A percentile compares a stretch with the other conserved stretches of the same genome.
Evolutionary conservation across 1,284 basidiomycete species (phyloP).

Genomic region (Baeospora myosura): DNA sequence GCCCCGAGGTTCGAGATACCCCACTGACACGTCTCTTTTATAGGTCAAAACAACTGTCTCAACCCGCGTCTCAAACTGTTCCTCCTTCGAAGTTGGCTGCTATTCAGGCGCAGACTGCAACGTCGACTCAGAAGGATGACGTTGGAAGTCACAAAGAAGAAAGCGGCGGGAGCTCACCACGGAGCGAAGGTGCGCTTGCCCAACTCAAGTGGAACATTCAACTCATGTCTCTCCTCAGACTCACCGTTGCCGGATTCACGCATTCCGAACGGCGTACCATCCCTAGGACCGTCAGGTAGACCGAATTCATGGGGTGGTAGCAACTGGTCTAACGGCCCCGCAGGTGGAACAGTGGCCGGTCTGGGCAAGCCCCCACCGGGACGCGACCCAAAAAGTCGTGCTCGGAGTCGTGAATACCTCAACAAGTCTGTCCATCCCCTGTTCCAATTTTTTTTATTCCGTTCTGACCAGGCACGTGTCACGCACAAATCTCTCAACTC

Average conservation of each 20-base stretch:
- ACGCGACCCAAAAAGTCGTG: conserved; percentile 89
- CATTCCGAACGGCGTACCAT: conserved; percentile 48
- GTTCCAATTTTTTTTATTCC: background rate
- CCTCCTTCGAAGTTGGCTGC: conserved; percentile 54
- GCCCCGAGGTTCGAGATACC: background rate
- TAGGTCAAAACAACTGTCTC: conserved; percentile 76
- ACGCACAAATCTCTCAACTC: conserved; percentile 12
- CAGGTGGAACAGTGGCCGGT: conserved; percentile 34
- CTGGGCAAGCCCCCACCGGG: conserved; percentile 68
- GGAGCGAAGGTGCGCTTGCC: conserved; percentile 61
- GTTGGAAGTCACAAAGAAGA: conserved; percentile 62
- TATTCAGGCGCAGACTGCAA: conserved; percentile 46
- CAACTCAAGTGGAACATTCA: conserved; percentile 10
- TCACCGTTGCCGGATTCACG: conserved; percentile 69
- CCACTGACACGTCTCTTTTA: conserved; percentile 25
- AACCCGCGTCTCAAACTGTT: conserved; percentile 42
- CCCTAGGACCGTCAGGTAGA: conserved; percentile 34
- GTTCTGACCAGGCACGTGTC: conserved; percentile 3
- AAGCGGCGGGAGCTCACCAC: conserved; percentile 71
- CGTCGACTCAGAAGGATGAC: conserved; percentile 59
- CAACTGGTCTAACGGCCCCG: conserved; percentile 38
- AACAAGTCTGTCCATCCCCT: conserved; percentile 78
- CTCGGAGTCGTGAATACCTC: conserved; percentile 91
- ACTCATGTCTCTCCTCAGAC: conserved; percentile 33
- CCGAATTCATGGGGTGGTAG: conserved; percentile 51